Percentiles rank a stretch among this genome's conserved stretches.
Conservation (phyloP, 345 rosid species). For the Nephelium lappaceum region DNA sequence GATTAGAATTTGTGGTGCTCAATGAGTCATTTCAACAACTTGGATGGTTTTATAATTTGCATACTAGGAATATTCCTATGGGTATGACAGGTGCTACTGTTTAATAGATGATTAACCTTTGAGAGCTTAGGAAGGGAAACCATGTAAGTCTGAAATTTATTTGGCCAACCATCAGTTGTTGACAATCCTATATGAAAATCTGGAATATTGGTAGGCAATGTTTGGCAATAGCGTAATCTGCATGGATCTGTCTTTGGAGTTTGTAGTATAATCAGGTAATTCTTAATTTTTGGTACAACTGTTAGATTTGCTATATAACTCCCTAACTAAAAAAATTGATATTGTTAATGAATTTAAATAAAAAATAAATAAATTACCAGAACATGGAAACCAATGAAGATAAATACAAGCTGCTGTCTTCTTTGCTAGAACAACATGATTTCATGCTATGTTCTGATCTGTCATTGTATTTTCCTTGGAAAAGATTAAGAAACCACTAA, state of each 20-base stretch:
- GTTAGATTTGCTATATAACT: not conserved
- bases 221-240: no score
- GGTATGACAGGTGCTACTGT: not conserved
- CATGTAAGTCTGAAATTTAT: not conserved
- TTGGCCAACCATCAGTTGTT: not conserved
- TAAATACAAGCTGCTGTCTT: not conserved
- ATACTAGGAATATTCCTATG: not conserved
- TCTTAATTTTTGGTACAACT: not conserved
- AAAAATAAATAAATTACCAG: not conserved
- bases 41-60: not conserved
- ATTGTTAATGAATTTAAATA: not conserved
- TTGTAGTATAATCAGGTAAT: not conserved
- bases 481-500: not conserved
- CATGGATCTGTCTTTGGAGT: not conserved
- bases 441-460: constrained; percentile 5
- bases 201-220: not conserved
- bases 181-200: not conserved
- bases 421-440: not conserved
- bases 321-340: not conserved
- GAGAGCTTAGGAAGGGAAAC: not conserved
- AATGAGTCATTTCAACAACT: constrained; percentile 2
- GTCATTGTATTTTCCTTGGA: not conserved
- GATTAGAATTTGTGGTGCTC: not conserved
- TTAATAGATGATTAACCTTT: not conserved
- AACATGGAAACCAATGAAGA: not conserved